phyloP scores from a whole-genome alignment of 495 filamentous ascomycete genomes.

The Penicillium parvum region DNA sequence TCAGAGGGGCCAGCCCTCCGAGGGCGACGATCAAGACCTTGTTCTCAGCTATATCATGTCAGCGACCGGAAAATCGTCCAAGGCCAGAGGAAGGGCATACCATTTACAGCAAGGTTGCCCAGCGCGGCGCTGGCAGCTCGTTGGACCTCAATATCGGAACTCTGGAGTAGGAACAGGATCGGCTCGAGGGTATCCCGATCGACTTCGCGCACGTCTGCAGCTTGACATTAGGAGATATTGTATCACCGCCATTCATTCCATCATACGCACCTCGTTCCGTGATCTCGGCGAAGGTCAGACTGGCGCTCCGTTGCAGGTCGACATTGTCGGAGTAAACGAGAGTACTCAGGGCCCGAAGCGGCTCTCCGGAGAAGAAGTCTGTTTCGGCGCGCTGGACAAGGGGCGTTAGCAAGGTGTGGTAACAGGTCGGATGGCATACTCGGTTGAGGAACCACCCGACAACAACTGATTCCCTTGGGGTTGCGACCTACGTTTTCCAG shows the following conservation, averaged over 20 bases:
- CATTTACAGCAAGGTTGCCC: constrained; percentile 94
- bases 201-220: constrained; percentile 88
- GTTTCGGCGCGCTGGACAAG: constrained; percentile 77
- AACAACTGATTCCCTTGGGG: neutral
- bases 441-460: too few species aligned
- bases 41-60: constrained; percentile 75
- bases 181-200: constrained; percentile 92
- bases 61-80: constrained; percentile 27
- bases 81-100: constrained; percentile 47
- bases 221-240: constrained; percentile 11
- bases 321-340: constrained; percentile 98
- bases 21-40: constrained; percentile 93
- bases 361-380: constrained; percentile 97
- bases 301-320: constrained; percentile 94
- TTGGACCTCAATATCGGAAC: constrained; percentile 94
- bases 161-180: constrained; percentile 92
- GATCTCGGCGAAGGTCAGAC: constrained; percentile 97
- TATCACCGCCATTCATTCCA: constrained; percentile 1
- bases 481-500: constrained; percentile 78
- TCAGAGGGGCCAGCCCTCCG: constrained; percentile 84
- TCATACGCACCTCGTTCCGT: constrained; percentile 82
- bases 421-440: neutral
- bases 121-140: constrained; percentile 93
- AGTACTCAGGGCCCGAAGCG: constrained; percentile 89
- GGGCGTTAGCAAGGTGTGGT: constrained; percentile 8